phyloP scores from a whole-genome alignment of 139 green algal species.

The Closterium sp. region DNA sequence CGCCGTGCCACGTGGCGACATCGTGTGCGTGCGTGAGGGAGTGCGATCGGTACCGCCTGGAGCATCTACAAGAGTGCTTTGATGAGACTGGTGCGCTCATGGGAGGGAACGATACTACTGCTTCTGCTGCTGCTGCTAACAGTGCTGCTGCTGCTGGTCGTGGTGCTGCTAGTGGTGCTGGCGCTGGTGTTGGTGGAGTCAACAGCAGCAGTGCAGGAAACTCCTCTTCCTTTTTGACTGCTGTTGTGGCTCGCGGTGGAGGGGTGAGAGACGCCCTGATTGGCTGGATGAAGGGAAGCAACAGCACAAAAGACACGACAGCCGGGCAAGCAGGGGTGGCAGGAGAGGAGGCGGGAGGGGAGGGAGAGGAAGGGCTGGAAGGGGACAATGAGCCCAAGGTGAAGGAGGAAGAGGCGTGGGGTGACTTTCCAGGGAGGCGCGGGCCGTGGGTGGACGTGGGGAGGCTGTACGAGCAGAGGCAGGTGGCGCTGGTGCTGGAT shows the following conservation, averaged over 20 bases:
- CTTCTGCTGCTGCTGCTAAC: not conserved
- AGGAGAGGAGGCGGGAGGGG: not conserved
- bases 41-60: constrained; percentile 10
- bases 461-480: not conserved
- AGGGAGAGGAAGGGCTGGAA: not conserved
- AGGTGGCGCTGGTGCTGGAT: not conserved
- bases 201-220: not conserved
- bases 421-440: not conserved
- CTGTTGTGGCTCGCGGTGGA: not conserved
- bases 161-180: not conserved
- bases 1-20: constrained; percentile 7
- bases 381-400: not conserved
- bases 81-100: not conserved
- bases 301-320: not conserved
- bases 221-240: not conserved
- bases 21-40: constrained; percentile 14
- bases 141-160: not conserved
- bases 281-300: not conserved
- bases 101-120: not conserved
- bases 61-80: not conserved
- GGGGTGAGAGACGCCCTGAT: not conserved
- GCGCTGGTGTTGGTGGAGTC: not conserved
- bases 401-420: not conserved
- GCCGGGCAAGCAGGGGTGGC: not conserved
- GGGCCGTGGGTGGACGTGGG: not conserved